phyloP scores from a whole-genome alignment of 192 early-diverging fungal species.

The Backusella luteola region DNA sequence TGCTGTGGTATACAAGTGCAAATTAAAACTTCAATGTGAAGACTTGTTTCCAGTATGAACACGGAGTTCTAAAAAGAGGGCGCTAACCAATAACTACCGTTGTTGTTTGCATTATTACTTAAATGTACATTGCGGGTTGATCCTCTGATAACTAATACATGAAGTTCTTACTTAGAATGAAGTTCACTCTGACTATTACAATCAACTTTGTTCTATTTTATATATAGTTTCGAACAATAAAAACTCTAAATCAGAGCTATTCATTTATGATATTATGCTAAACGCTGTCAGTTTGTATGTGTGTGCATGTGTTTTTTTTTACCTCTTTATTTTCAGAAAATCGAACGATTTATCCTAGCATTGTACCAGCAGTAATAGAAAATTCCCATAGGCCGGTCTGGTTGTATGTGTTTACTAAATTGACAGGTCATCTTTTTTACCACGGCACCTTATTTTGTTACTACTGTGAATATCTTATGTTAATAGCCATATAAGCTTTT shows the following conservation, averaged over 20 bases:
- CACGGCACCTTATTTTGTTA: background rate
- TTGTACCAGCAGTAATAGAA: background rate
- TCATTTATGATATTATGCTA: background rate
- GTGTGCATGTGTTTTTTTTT: background rate
- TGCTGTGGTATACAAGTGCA: background rate
- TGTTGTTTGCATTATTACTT: background rate
- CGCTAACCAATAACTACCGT: background rate
- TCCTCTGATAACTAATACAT: background rate
- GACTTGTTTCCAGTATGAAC: background rate
- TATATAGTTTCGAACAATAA: background rate
- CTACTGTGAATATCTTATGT: background rate
- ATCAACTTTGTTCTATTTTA: background rate
- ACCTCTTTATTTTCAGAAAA: background rate
- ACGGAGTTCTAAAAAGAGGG: background rate
- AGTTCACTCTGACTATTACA: background rate
- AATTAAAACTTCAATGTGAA: too few species aligned
- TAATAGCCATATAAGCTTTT: background rate
- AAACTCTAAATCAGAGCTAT: too few species aligned
- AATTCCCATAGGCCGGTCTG: background rate
- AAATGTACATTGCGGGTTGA: background rate
- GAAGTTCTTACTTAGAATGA: background rate
- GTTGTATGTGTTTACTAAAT: background rate
- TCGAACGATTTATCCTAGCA: background rate
- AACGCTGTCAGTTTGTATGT: background rate
- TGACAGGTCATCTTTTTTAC: constrained; percentile 4